These are phyloP conservation scores for Schoenoplectus triqueter DNA, from an alignment of 202 grass and related monocot genomes.

Conservation along the genomic window DNA sequence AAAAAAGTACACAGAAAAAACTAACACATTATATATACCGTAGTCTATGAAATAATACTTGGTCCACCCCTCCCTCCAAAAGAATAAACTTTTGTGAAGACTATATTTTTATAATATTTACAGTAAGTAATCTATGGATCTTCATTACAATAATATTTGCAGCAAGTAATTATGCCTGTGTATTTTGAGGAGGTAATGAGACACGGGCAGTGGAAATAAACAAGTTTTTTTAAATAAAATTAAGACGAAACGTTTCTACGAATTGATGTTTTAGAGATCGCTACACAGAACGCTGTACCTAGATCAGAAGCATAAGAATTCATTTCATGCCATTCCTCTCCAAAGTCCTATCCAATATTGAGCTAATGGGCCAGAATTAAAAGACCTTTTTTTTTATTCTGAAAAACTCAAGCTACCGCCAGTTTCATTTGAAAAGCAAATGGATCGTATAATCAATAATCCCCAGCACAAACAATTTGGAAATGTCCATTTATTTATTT, in stretches of 20 bases:
- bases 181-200: too few species aligned
- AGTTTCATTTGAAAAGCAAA: slow-evolving; percentile 39
- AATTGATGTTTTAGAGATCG: neutral
- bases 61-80: too few species aligned
- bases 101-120: too few species aligned
- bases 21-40: too few species aligned
- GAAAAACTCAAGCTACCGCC: slow-evolving; percentile 19
- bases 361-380: slow-evolving; percentile 39
- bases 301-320: neutral
- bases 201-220: too few species aligned
- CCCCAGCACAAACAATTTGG: neutral
- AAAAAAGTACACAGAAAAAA: too few species aligned
- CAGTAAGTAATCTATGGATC: too few species aligned
- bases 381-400: slow-evolving; percentile 18
- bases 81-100: too few species aligned
- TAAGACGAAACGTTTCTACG: neutral
- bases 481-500: neutral
- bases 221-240: neutral
- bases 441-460: neutral
- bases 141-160: too few species aligned
- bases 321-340: neutral
- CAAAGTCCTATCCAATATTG: slow-evolving; percentile 32
- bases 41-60: too few species aligned
- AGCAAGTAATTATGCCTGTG: too few species aligned
- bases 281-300: neutral